Percentiles rank a stretch among this genome's conserved stretches.
Conservation (phyloP, 495 filamentous ascomycete genomes). For the Cercophora samala region DNA sequence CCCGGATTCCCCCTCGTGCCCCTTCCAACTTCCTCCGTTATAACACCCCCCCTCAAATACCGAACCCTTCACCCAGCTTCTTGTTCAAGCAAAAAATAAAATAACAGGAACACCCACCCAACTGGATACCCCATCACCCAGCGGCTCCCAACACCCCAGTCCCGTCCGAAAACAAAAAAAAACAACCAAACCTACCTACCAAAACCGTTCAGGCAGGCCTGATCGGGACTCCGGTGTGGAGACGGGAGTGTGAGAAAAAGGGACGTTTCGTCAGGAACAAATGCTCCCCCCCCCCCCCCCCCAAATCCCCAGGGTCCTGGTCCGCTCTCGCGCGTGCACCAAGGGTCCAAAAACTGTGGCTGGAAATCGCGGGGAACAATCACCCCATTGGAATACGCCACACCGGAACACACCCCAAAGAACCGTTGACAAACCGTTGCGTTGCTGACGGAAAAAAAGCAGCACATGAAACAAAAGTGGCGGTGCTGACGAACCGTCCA, state of each 20-base stretch:
- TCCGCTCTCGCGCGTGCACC: too few species aligned
- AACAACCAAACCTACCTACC: too few species aligned
- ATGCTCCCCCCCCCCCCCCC: background rate
- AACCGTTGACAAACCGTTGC: slow-evolving; percentile 26
- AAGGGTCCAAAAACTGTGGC: slow-evolving; percentile 1
- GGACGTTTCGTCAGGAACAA: slow-evolving; percentile 4
- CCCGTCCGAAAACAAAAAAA: too few species aligned
- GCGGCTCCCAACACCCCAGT: too few species aligned
- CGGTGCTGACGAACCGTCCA: slow-evolving; percentile 29
- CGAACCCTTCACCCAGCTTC: background rate
- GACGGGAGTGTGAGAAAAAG: too few species aligned
- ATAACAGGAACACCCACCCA: background rate
- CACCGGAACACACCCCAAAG: slow-evolving; percentile 14
- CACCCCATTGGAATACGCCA: slow-evolving; percentile 1
- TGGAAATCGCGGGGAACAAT: background rate
- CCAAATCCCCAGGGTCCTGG: background rate
- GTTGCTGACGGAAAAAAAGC: slow-evolving; percentile 21
- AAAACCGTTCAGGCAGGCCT: background rate
- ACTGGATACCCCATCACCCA: background rate
- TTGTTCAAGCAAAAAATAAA: background rate
- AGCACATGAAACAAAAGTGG: slow-evolving; percentile 15
- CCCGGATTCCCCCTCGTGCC: background rate
- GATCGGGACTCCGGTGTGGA: background rate
- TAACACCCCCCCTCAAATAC: background rate
- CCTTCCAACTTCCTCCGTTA: background rate